phyloP scores from a whole-genome alignment of 2,329 filamentous ascomycete genomes.

The Microcyclospora tardicrescens region DNA sequence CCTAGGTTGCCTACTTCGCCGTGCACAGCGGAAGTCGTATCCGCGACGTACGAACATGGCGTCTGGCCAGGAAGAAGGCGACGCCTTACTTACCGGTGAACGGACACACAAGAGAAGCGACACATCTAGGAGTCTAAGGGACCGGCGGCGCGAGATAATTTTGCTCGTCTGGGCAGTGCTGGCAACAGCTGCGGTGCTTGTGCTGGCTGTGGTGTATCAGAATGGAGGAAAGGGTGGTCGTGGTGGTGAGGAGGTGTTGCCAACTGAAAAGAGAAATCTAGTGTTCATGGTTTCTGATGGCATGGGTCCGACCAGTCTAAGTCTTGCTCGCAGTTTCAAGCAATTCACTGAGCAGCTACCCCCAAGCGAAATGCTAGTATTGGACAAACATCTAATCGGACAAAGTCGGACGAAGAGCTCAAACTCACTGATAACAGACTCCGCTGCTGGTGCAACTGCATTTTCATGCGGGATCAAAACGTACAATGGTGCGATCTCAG shows the following conservation, averaged over 20 bases:
- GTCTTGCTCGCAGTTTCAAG: conserved; percentile 72
- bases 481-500: conserved; percentile 92
- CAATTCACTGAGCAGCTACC: conserved; percentile 66
- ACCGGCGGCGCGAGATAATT: conserved; percentile 48
- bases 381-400: conserved; percentile 85
- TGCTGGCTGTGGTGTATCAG: conserved; percentile 73
- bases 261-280: conserved; percentile 66
- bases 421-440: conserved; percentile 82
- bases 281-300: conserved; percentile 99
- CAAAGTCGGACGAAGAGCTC: conserved; percentile 75
- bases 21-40: too few species aligned
- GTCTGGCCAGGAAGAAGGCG: conserved; percentile 29
- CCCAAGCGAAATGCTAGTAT: conserved; percentile 57
- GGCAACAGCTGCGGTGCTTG: conserved; percentile 64
- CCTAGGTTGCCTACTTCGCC: too few species aligned
- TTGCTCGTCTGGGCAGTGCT: conserved; percentile 73
- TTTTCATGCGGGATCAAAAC: conserved; percentile 89
- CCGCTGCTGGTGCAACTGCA: conserved; percentile 90
- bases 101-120: conserved; percentile 13
- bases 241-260: conserved; percentile 18
- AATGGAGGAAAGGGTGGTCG: conserved; percentile 3
- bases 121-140: background rate
- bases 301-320: conserved; percentile 89
- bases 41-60: too few species aligned
- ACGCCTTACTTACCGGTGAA: conserved; percentile 48